phyloP scores from a whole-genome alignment of 331 rosid species.

The Prunus yedoensis region DNA sequence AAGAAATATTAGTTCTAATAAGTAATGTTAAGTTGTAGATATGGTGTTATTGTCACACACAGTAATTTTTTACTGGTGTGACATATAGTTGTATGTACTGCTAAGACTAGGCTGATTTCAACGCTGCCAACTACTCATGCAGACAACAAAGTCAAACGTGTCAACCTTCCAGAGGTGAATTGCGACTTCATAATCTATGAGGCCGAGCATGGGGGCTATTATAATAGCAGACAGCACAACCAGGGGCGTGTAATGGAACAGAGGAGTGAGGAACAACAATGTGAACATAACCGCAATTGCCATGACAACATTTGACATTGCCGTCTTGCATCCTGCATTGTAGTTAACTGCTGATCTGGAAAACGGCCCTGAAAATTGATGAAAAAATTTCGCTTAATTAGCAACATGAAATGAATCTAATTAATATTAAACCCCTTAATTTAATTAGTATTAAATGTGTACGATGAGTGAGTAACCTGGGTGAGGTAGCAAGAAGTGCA shows the following conservation, averaged over 20 bases:
- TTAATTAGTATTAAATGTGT: too few relatives aligned
- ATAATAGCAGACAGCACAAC: too few relatives aligned
- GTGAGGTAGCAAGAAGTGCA: constrained; percentile 93
- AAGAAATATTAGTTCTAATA: too few relatives aligned
- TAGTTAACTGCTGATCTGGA: constrained; percentile 93
- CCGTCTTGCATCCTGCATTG: constrained; percentile 96
- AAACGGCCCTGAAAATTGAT: constrained; percentile 73
- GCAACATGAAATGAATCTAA: not conserved
- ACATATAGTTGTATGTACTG: constrained; percentile 42
- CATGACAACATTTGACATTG: constrained; percentile 85
- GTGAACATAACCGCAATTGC: constrained; percentile 44
- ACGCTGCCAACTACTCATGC: constrained; percentile 82
- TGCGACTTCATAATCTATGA: constrained; percentile 84
- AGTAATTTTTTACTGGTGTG: too few relatives aligned
- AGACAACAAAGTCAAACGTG: constrained; percentile 78
- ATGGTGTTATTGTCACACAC: not conserved
- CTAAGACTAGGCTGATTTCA: constrained; percentile 72
- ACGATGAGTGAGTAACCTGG: constrained; percentile 41
- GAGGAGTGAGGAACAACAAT: too few relatives aligned
- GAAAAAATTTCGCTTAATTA: not conserved
- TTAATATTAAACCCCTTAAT: too few relatives aligned
- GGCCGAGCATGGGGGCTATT: constrained; percentile 66
- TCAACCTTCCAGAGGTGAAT: constrained; percentile 84
- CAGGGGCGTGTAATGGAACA: too few relatives aligned
- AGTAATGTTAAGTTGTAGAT: not conserved